Base-by-base conservation (phyloP, 179 eudicot species). In the Beta lomatogona region DNA sequence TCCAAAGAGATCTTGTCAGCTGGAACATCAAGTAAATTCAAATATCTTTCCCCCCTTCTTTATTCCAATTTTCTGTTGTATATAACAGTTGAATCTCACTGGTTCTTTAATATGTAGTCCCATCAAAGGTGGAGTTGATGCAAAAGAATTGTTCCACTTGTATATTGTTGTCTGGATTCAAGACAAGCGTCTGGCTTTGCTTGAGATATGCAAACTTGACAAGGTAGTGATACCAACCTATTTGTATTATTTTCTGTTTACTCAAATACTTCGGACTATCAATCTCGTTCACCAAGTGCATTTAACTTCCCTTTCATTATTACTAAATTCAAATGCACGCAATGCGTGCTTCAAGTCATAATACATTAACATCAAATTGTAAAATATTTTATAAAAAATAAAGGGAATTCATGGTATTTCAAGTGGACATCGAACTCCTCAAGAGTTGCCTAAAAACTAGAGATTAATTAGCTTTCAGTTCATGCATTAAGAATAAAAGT, bases 91-190 rank as follows among this genome's bases (percentile, higher is more conserved):
- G 44, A 8, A 66, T 36, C 45, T 77, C 75, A 61, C 71, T 86
- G 70, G 14, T 31, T 50, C 25, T 25, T 73, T 70, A 15, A 71
- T 77, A 28, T 83, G 61, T 73, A 93, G 94, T 84, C 87, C 92
- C 75, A 92, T 97, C 71, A 97, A 93, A 94, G 97, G 97, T 58
- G 99, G 99, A 68, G 97, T 97, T 71, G 97, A 93, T 86, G 99
- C 98, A 64, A 97, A 93, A 83, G 98, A 94, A 78, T 73, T 97
- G 87, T 94, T 94, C 86, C 99, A 97, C 85, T 65, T 89, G 84
- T 94, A 97, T 85, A 97, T 97, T 68, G 89, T 91, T 84, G 92
- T 89, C 67, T 97, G 99, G 99, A 97, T 97, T 84, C 93, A 94
- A 87, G 99, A 94, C 81, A 97, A 88, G 87, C 97, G 99, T 45